Evolutionary conservation across 2,329 filamentous ascomycete species (phyloP).

Genomic region (Raffaelea ambrosiae): DNA sequence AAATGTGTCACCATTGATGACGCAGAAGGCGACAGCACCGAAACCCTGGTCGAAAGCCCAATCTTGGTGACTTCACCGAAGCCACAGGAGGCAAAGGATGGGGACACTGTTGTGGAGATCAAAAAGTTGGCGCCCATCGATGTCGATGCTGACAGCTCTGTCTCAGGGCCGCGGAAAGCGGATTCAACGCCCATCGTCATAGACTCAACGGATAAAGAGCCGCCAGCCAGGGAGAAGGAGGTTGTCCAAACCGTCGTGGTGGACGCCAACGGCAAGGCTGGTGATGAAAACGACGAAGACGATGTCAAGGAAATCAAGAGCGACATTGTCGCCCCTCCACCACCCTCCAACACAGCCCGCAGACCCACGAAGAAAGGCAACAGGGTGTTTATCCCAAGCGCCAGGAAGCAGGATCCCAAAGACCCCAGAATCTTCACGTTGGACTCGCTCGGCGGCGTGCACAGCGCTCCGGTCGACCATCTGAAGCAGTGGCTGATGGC

Average conservation of each 20-base stretch:
- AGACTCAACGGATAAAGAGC: not conserved
- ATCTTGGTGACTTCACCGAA: not conserved
- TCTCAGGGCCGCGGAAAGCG: too few species aligned
- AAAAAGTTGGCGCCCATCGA: not conserved
- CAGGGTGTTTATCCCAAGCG: constrained; percentile 21
- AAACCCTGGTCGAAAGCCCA: too few species aligned
- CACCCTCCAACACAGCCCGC: constrained; percentile 1
- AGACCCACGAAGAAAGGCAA: constrained; percentile 16
- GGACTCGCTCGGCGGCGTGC: constrained; percentile 67
- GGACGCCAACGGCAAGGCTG: not conserved
- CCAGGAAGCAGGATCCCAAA: constrained; percentile 35
- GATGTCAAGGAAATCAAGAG: constrained; percentile 5
- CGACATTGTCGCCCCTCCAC: not conserved
- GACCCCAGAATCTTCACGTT: constrained; percentile 73
- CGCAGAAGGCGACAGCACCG: not conserved
- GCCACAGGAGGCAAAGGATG: not conserved
- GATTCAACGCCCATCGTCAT: not conserved
- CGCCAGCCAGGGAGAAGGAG: not conserved
- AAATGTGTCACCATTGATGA: too few species aligned
- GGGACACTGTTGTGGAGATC: not conserved
- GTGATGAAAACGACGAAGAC: constrained; percentile 2
- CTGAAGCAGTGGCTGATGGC: constrained; percentile 69
- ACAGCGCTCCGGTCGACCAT: constrained; percentile 54
- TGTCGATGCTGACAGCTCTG: not conserved
- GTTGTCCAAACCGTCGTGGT: too few species aligned